Evolutionary conservation across 2,329 filamentous ascomycete species (phyloP), one percentile per base, ranked within the genome.

Genomic region (Bipolaris bicolor): DNA sequence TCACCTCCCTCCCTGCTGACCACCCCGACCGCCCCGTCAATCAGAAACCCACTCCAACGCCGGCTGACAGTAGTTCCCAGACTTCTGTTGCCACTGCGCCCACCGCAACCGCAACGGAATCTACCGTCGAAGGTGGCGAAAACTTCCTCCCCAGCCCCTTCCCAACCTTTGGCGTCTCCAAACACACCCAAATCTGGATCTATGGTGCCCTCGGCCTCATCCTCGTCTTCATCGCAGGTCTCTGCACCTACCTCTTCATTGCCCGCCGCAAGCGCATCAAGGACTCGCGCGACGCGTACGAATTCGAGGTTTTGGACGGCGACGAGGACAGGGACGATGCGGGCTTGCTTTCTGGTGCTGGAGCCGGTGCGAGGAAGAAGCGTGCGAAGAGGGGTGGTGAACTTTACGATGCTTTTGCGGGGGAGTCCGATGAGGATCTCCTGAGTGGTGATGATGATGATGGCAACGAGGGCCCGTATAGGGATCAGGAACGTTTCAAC

Each of bases 381-480:
- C 82, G 84, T 63, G 66, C 83, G 77, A 75, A 81, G 63, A 81
- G 91, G 18, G 95, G 92, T 2, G 92, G 94, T 26, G 94, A 98
- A 79, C 80, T 99, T 43, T 99, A 99, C 75, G 95, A 99, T 81
- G 95, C 95, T 4, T 99, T 99, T 82, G 95, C 95, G 0, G 93
- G 91, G 15, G 94, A 92, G 50, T 94, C 94, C 56, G 93, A 95
- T 55, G 90, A 91, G 53, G 88, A 90, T 57, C 69, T 86, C 39
- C 79, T 86, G 57, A 78, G 76, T 33, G 77, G 76, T 33, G 77
- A 79, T 36, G 78, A 79, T 31, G 78, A 78, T 16, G 76, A 73
- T n/a, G 66, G 63, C 0, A 73, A 76, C 29, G 75, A 77, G 52
- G 78, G 67, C 9, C 71, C 71, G 13, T 76, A 76, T 55, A 52